phyloP scores from a whole-genome alignment of 306 rosid genomes.

The Cicer chorassanicum region DNA sequence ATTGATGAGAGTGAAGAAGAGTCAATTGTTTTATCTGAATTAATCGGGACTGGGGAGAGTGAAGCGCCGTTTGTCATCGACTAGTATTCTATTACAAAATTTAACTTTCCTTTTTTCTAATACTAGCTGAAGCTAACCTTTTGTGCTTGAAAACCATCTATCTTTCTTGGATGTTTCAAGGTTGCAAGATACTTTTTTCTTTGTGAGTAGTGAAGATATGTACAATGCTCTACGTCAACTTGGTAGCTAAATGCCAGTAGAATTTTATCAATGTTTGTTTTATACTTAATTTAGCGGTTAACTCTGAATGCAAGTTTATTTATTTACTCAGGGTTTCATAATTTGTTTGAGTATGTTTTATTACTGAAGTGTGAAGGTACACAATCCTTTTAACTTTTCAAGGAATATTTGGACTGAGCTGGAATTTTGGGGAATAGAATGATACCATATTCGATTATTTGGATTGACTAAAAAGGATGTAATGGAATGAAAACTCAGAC shows the following conservation, averaged over 20 bases:
- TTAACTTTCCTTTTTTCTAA: constrained; percentile 1
- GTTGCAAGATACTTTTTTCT: constrained; percentile 5
- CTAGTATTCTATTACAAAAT: neutral
- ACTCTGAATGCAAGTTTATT: constrained; percentile 8
- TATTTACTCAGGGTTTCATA: neutral
- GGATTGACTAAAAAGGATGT: neutral
- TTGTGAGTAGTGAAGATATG: neutral
- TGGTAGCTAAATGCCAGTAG: neutral
- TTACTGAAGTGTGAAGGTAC: neutral
- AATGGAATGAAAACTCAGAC: neutral
- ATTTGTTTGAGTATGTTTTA: neutral
- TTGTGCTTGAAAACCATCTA: neutral
- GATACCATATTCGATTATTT: neutral
- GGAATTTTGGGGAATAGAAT: neutral
- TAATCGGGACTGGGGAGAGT: constrained; percentile 42
- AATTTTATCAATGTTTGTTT: neutral
- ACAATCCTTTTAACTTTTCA: neutral
- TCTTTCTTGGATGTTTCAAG: constrained; percentile 6
- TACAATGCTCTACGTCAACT: neutral
- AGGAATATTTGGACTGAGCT: neutral
- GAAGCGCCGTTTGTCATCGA: constrained; percentile 43
- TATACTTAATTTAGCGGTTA: neutral
- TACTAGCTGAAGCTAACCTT: neutral
- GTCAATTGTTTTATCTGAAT: constrained; percentile 40
- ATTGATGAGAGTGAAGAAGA: constrained; percentile 18